These are phyloP conservation scores for Breynia disticha DNA, from an alignment of 441 rosid species.

Conservation along the genomic window DNA sequence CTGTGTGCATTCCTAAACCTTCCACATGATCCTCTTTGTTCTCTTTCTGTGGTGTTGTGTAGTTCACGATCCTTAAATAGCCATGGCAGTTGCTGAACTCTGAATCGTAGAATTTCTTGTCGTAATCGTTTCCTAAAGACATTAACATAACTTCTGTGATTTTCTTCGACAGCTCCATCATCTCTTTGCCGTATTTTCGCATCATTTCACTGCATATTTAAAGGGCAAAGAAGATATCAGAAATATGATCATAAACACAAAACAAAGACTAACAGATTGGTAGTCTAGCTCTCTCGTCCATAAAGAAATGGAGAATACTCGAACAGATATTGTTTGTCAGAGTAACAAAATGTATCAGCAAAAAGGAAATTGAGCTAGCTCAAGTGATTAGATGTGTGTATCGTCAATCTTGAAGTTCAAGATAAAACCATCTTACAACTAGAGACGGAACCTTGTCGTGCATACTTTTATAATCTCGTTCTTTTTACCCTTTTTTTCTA, in stretches of 20 bases:
- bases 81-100: conserved; percentile 47
- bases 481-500: too few relatives aligned
- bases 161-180: conserved; percentile 39
- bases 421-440: too few relatives aligned
- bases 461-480: too few relatives aligned
- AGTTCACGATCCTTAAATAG: conserved; percentile 45
- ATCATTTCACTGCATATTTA: not conserved
- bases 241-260: not conserved
- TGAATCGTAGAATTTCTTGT: conserved; percentile 25
- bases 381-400: too few relatives aligned
- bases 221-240: not conserved
- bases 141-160: conserved; percentile 28
- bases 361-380: too few relatives aligned
- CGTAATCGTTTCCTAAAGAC: conserved; percentile 28
- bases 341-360: too few relatives aligned
- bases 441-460: too few relatives aligned
- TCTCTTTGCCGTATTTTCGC: conserved; percentile 25
- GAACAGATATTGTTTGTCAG: too few relatives aligned
- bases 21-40: conserved; percentile 23
- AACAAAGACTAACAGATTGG: too few relatives aligned
- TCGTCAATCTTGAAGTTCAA: too few relatives aligned
- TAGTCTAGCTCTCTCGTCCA: too few relatives aligned
- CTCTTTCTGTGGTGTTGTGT: conserved; percentile 35
- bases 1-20: conserved; percentile 61
- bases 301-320: too few relatives aligned